A percentile compares a stretch with the other conserved stretches of the same genome.
These are phyloP conservation scores for Keithomyces neogunnii DNA, from an alignment of 2,329 filamentous ascomycete species.

Conservation along the genomic window DNA sequence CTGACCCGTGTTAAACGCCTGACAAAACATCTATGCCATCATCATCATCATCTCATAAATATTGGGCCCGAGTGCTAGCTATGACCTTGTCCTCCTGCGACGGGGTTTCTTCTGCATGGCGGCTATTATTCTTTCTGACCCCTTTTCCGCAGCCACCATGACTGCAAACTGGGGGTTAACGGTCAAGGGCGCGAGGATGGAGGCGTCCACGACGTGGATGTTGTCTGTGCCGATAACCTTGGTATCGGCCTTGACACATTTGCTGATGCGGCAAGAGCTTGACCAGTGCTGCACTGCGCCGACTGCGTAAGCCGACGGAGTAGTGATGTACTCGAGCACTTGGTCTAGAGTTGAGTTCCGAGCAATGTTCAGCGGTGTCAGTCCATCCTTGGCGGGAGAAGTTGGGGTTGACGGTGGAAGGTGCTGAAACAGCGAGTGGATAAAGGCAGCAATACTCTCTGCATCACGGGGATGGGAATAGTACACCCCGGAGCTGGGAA, in stretches of 20 bases:
- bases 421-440: constrained; percentile 38
- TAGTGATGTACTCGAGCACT: constrained; percentile 42
- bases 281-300: constrained; percentile 46
- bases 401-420: constrained; percentile 20
- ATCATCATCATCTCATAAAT: no score
- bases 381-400: constrained; percentile 21
- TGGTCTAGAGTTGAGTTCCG: constrained; percentile 36
- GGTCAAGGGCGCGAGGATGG: constrained; percentile 39
- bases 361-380: constrained; percentile 40
- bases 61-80: no score
- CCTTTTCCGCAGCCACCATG: constrained; percentile 45
- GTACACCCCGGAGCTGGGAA: constrained; percentile 33
- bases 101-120: background rate
- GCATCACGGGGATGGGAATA: constrained; percentile 39
- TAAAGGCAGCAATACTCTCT: constrained; percentile 38
- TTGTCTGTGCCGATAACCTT: constrained; percentile 40
- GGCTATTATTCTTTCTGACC: constrained; percentile 34
- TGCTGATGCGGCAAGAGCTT: constrained; percentile 40
- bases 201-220: constrained; percentile 42
- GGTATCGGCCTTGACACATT: constrained; percentile 38
- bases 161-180: constrained; percentile 47
- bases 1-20: no score
- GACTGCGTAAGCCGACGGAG: constrained; percentile 34
- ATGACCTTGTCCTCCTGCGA: background rate
- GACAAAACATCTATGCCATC: no score